Base-by-base conservation (phyloP, 805 yeast genomes). In the Saccharomycopsis fodiens region DNA sequence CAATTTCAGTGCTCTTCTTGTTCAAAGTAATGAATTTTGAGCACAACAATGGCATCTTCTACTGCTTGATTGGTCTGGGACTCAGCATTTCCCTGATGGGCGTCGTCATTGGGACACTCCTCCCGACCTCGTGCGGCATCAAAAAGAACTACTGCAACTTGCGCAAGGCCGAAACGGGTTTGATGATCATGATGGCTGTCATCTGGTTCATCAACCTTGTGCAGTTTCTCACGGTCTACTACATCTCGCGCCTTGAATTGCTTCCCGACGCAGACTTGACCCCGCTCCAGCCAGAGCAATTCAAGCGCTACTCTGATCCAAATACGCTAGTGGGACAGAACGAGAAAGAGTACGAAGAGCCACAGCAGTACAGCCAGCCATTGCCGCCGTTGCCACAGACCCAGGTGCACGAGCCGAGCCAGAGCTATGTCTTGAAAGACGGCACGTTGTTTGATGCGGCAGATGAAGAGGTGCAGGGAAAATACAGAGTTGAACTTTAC, bases 21-120 rank as follows among this genome's bases (percentile, higher is more conserved):
- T 56, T 62, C 16, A 60, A 59, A n/a, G 47, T 65, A n/a, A 59
- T 69, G 42, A 62, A 62, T 44, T 68, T 64, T 45, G 73, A 67
- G 43, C 59, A 54, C 43, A 52, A 69, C 44, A 66, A 66, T 46
- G 72, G 72, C 2, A 62, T 67, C 23, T 65, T 68, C 43, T 68
- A 67, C 46, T 66, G 71, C 42, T 44, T 64, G 10, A 54, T 62
- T 2, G 65, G 68, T 2, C 51, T 62, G 17, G 39, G 67, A 3
- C 51, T 68, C 51, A 62, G 67, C 30, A 48, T 66, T 7, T 62
- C 65, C 13, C 59, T 71, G 4, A 64, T 69, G 50, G 54, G 55
- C 16, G 54, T 51, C 5, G 29, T 41, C 17, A 47, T 48, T 30
- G 55, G 53, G 3, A 35, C 41, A 16, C 37, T 52, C 19, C 34